A percentile compares a stretch with the other conserved stretches of the same genome.
Evolutionary conservation across 2,329 filamentous ascomycete genomes (phyloP).

Genomic region (Didymella keratinophila): DNA sequence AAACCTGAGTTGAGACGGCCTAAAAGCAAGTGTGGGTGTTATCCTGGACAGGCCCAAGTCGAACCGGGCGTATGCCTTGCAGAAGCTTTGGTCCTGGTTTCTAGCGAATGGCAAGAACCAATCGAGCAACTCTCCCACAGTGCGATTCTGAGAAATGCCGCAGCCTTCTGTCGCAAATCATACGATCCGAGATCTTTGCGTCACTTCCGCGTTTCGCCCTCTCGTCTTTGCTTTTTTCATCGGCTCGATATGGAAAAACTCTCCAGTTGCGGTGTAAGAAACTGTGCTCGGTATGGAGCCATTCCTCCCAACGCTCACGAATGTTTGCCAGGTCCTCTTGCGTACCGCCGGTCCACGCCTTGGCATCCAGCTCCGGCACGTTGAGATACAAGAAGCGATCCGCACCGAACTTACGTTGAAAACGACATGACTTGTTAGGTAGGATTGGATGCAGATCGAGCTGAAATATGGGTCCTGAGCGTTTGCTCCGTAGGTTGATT

Average conservation of each 20-base stretch:
- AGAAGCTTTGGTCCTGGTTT: slow-evolving; percentile 50
- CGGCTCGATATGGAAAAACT: slow-evolving; percentile 49
- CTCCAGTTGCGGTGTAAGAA: slow-evolving; percentile 55
- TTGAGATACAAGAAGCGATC: slow-evolving; percentile 55
- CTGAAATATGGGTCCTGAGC: slow-evolving; percentile 32
- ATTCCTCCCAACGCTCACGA: slow-evolving; percentile 39
- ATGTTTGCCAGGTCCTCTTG: slow-evolving; percentile 26
- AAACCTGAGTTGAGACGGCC: slow-evolving; percentile 46
- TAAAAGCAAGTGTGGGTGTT: slow-evolving; percentile 47
- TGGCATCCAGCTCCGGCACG: slow-evolving; percentile 34
- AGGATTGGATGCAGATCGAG: slow-evolving; percentile 38
- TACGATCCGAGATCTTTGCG: slow-evolving; percentile 38
- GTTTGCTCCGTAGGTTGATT: slow-evolving; percentile 29
- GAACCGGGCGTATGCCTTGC: slow-evolving; percentile 54
- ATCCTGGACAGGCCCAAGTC: slow-evolving; percentile 55
- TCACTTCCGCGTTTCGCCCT: slow-evolving; percentile 15
- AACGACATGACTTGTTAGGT: slow-evolving; percentile 44
- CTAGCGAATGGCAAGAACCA: slow-evolving; percentile 50
- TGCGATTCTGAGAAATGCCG: slow-evolving; percentile 32
- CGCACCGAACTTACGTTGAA: slow-evolving; percentile 49
- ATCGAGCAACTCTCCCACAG: slow-evolving; percentile 45
- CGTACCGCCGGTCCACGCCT: not conserved
- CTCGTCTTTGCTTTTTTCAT: slow-evolving; percentile 47
- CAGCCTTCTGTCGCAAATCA: slow-evolving; percentile 48
- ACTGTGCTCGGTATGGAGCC: slow-evolving; percentile 46